Evolutionary conservation across 1,284 basidiomycete species (phyloP), one percentile per base, ranked within the genome.

Genomic region (Meripilus lineatus): DNA sequence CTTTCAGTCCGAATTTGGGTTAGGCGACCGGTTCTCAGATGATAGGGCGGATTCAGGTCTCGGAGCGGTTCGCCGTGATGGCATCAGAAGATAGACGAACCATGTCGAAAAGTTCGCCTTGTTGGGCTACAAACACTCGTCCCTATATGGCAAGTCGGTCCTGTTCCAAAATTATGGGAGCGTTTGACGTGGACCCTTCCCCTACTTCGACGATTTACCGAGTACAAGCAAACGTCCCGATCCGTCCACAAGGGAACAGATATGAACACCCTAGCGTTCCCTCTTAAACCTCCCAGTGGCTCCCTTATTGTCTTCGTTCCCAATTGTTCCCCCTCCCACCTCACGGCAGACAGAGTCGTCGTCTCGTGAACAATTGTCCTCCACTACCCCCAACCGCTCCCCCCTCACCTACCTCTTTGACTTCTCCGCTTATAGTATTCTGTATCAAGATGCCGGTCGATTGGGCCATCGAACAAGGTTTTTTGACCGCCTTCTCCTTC

Each of bases 401-500:
- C n/a, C n/a, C n/a, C n/a, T n/a, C n/a, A n/a, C n/a, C n/a, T n/a
- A n/a, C n/a, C n/a, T n/a, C n/a, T n/a, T n/a, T n/a, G n/a, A n/a
- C n/a, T n/a, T n/a, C n/a, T n/a, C n/a, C n/a, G n/a, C n/a, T n/a
- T n/a, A n/a, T n/a, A n/a, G n/a, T n/a, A n/a, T n/a, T n/a, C n/a
- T n/a, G n/a, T n/a, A n/a, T n/a, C n/a, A n/a, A n/a, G n/a, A n/a
- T n/a, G n/a, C n/a, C n/a, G n/a, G n/a, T n/a, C n/a, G 32, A 43
- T 25, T 52, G 47, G 45, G 38, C 42, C 7, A 36, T 39, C 23
- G 22, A 40, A 15, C 48, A 50, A 25, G 32, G 42, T 42, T 30
- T 50, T 5, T 37, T 49, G 18, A 50, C 48, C 25, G 50, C 50
- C 42, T 71, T 78, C 52, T 61, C 73, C 34, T 72, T 74, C 53